Conservation (phyloP, 495 filamentous ascomycete genomes). For the Trypethelium eluteriae region DNA sequence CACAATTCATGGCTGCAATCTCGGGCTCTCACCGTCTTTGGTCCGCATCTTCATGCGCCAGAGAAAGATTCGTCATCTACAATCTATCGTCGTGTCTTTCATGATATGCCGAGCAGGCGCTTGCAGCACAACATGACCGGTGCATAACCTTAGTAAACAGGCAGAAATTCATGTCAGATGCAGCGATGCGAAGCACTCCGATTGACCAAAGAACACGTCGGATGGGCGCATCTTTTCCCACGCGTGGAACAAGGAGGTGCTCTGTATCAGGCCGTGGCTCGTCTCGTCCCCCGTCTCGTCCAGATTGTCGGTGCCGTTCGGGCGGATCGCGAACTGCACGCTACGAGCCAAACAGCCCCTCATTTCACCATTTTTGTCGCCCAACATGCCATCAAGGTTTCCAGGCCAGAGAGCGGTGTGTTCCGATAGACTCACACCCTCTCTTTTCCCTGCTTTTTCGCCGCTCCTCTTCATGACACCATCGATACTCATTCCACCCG, state of each 20-base stretch:
- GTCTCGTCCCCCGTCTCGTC: slow-evolving; percentile 2
- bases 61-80: not conserved
- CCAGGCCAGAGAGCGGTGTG: slow-evolving; percentile 8
- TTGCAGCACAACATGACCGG: not conserved
- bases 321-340: slow-evolving; percentile 2
- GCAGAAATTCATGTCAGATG: not conserved
- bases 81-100: not conserved
- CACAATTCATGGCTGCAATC: not conserved
- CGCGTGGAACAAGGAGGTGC: not conserved
- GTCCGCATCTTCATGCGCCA: not conserved
- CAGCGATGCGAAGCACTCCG: not conserved
- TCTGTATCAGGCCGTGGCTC: slow-evolving; percentile 7
- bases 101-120: not conserved
- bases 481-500: slow-evolving; percentile 1
- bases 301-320: not conserved
- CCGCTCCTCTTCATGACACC: not conserved
- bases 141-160: not conserved
- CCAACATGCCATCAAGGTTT: slow-evolving; percentile 11
- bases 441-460: not conserved
- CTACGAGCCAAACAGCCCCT: not conserved
- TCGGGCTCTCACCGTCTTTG: not conserved
- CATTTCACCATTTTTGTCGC: not conserved
- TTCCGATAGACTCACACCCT: slow-evolving; percentile 7
- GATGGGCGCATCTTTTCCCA: not conserved
- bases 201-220: not conserved